phyloP scores from a whole-genome alignment of 257 asterid species.

The Solanum ossicruentum region DNA sequence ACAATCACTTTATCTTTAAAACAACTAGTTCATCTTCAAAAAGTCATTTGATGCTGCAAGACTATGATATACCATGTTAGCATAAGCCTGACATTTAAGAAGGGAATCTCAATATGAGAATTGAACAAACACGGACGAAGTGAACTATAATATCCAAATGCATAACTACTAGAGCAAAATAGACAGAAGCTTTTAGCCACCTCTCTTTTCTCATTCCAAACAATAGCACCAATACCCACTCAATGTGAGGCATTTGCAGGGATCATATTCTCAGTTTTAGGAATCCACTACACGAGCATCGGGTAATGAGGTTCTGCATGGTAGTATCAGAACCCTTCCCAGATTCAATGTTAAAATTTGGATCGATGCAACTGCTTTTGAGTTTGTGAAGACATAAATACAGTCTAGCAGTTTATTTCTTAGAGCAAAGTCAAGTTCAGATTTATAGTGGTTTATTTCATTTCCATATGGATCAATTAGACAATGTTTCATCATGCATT shows the following conservation, averaged over 20 bases:
- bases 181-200: conserved; percentile 3
- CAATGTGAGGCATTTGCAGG: conserved; percentile 65
- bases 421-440: neutral
- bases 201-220: conserved; percentile 63
- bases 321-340: conserved; percentile 72
- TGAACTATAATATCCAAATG: neutral
- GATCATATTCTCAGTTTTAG: conserved; percentile 33
- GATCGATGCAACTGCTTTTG: neutral
- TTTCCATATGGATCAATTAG: neutral
- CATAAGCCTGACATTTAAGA: neutral
- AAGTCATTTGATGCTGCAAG: neutral
- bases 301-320: conserved; percentile 70
- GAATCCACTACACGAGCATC: conserved; percentile 71
- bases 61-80: neutral
- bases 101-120: neutral
- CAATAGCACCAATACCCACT: conserved; percentile 55
- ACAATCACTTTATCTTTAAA: neutral
- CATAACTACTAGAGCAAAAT: neutral
- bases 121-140: neutral
- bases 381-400: neutral
- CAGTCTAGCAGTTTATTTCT: neutral
- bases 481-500: neutral
- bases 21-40: neutral
- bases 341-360: conserved; percentile 1
- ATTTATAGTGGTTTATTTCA: neutral